A percentile compares a stretch with the other conserved stretches of the same genome.
Conservation (phyloP, 2,329 filamentous ascomycete species). For the Pseudogymnoascus sp. region DNA sequence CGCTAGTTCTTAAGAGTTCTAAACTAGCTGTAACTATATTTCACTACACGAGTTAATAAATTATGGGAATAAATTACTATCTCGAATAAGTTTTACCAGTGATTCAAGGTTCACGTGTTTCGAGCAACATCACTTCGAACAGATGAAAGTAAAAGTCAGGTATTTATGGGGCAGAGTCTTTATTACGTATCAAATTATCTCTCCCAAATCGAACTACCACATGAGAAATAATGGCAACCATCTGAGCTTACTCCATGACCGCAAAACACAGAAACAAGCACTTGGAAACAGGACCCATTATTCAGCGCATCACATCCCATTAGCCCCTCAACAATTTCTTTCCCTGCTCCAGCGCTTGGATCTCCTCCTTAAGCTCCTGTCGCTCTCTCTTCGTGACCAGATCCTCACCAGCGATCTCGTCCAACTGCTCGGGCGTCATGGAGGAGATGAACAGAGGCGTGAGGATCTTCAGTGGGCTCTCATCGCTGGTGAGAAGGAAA, state of each 20-base stretch:
- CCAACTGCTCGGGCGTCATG: conserved; percentile 41
- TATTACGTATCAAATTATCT: not conserved
- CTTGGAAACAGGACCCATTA: not conserved
- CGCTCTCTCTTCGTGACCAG: not conserved
- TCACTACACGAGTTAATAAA: not conserved
- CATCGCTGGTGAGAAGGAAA: conserved; percentile 40
- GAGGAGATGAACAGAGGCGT: conserved; percentile 41
- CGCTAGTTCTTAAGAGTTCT: not conserved
- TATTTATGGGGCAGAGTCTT: not conserved
- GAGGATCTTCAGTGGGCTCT: conserved; percentile 46
- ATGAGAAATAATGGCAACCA: not conserved
- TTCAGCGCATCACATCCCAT: not conserved
- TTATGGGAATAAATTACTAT: not conserved
- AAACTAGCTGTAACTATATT: not conserved
- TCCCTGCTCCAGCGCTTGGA: not conserved
- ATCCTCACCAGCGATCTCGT: conserved; percentile 52
- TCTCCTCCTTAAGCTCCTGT: not conserved
- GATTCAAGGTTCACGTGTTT: not conserved
- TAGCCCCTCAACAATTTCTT: not conserved
- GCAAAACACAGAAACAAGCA: not conserved
- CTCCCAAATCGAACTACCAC: no score
- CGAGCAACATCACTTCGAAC: not conserved
- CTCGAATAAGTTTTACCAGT: not conserved
- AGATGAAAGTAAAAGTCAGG: not conserved
- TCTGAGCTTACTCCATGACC: not conserved